phyloP scores from a whole-genome alignment of 257 asterid species.

The Nicotiana benthamiana region DNA sequence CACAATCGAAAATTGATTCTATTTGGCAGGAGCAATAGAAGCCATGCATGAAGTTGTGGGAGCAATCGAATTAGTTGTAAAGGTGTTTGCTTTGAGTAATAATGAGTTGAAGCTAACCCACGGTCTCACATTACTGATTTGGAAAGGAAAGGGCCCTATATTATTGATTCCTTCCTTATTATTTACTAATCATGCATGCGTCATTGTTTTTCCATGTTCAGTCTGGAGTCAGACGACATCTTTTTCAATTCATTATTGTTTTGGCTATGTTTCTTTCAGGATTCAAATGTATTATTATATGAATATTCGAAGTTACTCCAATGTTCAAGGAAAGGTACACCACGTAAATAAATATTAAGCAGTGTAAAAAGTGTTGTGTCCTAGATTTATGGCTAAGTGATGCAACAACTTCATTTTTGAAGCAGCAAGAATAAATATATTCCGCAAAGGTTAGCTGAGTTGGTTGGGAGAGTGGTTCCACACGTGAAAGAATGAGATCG shows the following conservation, averaged over 20 bases:
- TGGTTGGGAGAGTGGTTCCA: too few species aligned
- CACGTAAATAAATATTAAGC: not conserved
- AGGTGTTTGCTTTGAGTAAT: not conserved
- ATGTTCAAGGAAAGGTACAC: slow-evolving; percentile 1
- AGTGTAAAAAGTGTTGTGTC: not conserved
- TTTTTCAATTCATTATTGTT: too few species aligned
- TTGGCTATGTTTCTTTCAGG: too few species aligned
- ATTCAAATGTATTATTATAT: too few species aligned
- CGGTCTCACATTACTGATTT: not conserved
- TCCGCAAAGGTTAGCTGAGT: too few species aligned
- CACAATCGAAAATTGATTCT: too few species aligned
- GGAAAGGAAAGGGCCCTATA: too few species aligned
- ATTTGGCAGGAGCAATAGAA: not conserved
- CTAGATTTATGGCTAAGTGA: not conserved
- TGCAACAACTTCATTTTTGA: not conserved
- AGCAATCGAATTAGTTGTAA: not conserved
- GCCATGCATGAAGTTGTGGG: not conserved
- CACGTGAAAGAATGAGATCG: too few species aligned
- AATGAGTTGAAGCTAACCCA: not conserved
- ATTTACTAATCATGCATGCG: not conserved
- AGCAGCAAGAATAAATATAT: not conserved
- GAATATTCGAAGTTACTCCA: not conserved
- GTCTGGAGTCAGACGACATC: too few species aligned
- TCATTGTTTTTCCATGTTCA: not conserved
- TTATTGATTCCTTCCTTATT: not conserved